phyloP scores from a whole-genome alignment of 2,329 filamentous ascomycete species.

The Fusarium nematophilum region DNA sequence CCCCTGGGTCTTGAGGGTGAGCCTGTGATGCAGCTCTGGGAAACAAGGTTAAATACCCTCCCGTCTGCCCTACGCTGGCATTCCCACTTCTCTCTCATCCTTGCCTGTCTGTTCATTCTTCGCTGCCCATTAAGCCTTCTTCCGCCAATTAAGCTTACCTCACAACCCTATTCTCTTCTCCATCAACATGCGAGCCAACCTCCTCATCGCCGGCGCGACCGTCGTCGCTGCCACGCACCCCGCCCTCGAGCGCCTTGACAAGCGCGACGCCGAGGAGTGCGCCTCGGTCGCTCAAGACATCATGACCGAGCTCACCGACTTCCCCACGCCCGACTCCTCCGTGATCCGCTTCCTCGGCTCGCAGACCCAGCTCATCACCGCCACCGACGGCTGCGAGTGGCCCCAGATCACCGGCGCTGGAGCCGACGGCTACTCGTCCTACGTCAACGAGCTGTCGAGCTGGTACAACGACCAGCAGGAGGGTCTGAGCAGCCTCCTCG shows the following conservation, averaged over 20 bases:
- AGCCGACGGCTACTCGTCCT: slow-evolving; percentile 43
- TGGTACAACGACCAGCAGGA: slow-evolving; percentile 37
- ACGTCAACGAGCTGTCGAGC: slow-evolving; percentile 31
- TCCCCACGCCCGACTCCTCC: slow-evolving; percentile 32
- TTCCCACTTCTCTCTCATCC: no score
- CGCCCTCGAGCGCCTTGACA: slow-evolving; percentile 15
- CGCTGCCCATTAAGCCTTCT: no score
- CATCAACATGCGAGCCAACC: slow-evolving; percentile 1
- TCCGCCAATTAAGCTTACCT: no score
- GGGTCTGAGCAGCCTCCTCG: slow-evolving; percentile 32
- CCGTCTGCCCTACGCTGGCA: no score
- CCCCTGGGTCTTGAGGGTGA: no score
- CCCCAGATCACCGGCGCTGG: slow-evolving; percentile 44
- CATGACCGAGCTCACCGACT: slow-evolving; percentile 31
- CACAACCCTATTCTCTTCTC: no score
- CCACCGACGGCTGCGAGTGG: slow-evolving; percentile 40
- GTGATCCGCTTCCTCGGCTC: slow-evolving; percentile 35
- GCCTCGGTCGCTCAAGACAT: slow-evolving; percentile 30
- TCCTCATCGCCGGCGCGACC: slow-evolving; percentile 22
- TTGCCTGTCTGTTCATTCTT: no score
- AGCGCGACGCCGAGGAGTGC: slow-evolving; percentile 37
- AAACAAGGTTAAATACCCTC: no score
- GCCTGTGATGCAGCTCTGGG: no score
- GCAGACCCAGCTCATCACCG: slow-evolving; percentile 33
- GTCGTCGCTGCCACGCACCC: slow-evolving; percentile 20